Conservation (phyloP, 208 protist genomes). For the Leishmania martiniquensis region DNA sequence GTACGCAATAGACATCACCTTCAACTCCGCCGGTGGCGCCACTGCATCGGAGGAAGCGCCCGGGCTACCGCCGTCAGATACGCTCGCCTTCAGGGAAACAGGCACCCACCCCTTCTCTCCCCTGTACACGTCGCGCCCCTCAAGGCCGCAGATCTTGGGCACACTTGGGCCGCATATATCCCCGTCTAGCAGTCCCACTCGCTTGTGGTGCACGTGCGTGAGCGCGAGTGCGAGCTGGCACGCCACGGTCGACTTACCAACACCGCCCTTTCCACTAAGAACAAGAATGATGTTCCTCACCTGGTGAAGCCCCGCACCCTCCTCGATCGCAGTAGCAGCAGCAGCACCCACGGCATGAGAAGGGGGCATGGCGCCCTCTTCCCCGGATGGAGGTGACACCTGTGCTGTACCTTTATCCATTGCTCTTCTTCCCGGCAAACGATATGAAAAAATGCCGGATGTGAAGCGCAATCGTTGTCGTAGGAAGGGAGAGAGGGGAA, state of each 20-base stretch:
- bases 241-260: conserved; percentile 99
- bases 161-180: conserved; percentile 95
- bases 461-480: background rate
- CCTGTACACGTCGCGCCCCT: conserved; percentile 87
- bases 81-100: conserved; percentile 40
- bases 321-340: background rate
- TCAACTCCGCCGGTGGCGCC: conserved; percentile 35
- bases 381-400: background rate
- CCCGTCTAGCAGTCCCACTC: conserved; percentile 92
- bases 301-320: conserved; percentile 23
- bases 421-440: background rate
- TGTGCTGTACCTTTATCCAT: background rate
- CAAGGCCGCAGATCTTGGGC: conserved; percentile 97
- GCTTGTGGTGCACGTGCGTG: conserved; percentile 61
- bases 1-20: conserved; percentile 98
- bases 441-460: background rate
- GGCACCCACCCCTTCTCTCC: conserved; percentile 86
- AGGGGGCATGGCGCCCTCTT: background rate
- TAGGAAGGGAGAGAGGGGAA: background rate
- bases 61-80: conserved; percentile 1
- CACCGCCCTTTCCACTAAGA: conserved; percentile 99
- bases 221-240: conserved; percentile 96
- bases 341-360: background rate
- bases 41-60: background rate
- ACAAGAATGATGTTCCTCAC: conserved; percentile 98